Evolutionary conservation across 2,329 filamentous ascomycete genomes (phyloP).

Genomic region (Penicillium concentricum): DNA sequence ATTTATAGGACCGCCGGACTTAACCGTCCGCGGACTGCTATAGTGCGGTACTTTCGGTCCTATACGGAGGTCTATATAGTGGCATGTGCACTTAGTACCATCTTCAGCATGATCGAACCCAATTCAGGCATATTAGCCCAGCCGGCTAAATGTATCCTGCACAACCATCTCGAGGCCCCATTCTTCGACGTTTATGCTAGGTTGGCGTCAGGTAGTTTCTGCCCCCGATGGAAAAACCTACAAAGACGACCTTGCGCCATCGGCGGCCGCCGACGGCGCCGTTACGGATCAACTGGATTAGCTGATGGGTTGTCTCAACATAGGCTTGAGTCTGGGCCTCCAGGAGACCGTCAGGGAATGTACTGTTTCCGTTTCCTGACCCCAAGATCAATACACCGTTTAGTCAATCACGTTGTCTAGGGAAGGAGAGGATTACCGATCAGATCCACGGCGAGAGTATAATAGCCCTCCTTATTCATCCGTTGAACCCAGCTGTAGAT

Average conservation of each 20-base stretch:
- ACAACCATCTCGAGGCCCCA: too few relatives aligned
- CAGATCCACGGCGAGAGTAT: background rate
- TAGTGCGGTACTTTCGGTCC: too few relatives aligned
- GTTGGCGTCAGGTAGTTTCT: too few relatives aligned
- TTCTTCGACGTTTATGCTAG: too few relatives aligned
- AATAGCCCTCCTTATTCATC: background rate
- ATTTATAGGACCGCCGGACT: too few relatives aligned
- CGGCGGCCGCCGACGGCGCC: background rate
- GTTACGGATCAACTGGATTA: background rate
- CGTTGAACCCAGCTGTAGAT: background rate
- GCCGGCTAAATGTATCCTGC: too few relatives aligned
- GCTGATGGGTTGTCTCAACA: background rate
- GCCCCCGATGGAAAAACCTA: too few relatives aligned
- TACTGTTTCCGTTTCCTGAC: background rate
- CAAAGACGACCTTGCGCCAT: background rate
- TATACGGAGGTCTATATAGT: too few relatives aligned
- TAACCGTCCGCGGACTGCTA: too few relatives aligned
- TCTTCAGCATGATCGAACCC: too few relatives aligned
- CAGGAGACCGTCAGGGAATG: background rate
- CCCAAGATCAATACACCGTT: background rate
- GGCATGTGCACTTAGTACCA: too few relatives aligned
- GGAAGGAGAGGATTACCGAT: background rate
- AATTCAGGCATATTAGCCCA: too few relatives aligned
- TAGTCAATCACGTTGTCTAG: background rate
- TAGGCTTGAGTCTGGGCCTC: background rate